A percentile compares a stretch with the other conserved stretches of the same genome.
Evolutionary conservation across 768 basidiomycete species (phyloP).

Genomic region (Psilocybe subaeruginosa): DNA sequence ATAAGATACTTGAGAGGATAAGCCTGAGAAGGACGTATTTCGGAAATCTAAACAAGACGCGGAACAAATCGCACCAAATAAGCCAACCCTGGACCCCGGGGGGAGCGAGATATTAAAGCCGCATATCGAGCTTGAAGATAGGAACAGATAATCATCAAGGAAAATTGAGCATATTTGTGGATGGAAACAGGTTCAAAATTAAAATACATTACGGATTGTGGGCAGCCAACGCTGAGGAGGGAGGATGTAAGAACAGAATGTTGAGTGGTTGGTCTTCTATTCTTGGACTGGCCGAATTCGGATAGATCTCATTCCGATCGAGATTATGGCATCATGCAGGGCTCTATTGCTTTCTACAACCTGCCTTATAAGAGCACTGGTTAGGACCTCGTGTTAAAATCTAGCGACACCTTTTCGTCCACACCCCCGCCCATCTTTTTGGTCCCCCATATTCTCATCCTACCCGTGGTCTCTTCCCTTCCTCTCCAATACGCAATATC

Average conservation of each 20-base stretch:
- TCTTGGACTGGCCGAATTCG: constrained; percentile 16
- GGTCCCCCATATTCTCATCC: constrained; percentile 18
- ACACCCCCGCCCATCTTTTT: constrained; percentile 23
- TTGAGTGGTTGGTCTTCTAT: constrained; percentile 17
- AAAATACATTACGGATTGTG: background rate
- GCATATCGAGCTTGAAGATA: background rate
- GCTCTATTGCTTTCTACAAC: constrained; percentile 21
- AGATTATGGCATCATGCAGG: constrained; percentile 16
- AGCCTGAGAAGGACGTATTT: constrained; percentile 7
- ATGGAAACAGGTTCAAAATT: no score
- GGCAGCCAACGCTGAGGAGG: constrained; percentile 2
- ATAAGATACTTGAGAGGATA: constrained; percentile 7
- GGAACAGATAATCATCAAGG: background rate
- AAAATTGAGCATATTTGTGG: background rate
- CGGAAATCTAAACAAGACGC: constrained; percentile 13
- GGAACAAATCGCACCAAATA: constrained; percentile 22
- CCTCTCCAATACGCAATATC: constrained; percentile 7
- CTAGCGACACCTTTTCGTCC: constrained; percentile 27
- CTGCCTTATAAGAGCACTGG: constrained; percentile 28
- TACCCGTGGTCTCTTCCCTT: constrained; percentile 6
- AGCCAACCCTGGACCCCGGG: constrained; percentile 11
- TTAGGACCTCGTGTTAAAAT: constrained; percentile 34
- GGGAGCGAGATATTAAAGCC: constrained; percentile 7
- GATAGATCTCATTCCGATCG: constrained; percentile 34
- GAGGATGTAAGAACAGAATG: background rate